phyloP scores from a whole-genome alignment of 208 protist genomes.

The Acanthamoeba castellanii region DNA sequence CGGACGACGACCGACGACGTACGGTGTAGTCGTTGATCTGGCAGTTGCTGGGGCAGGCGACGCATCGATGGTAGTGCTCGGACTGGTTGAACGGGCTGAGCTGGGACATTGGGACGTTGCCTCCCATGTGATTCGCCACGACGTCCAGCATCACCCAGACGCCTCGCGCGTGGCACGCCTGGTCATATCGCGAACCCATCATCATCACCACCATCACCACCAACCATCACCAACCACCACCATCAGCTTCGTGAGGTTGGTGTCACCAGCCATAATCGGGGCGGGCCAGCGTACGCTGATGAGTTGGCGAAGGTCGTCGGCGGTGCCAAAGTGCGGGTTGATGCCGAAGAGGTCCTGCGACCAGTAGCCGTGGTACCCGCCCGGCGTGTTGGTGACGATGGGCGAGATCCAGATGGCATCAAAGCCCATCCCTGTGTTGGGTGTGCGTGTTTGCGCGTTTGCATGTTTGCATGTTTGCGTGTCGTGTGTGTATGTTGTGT shows the following conservation, averaged over 20 bases:
- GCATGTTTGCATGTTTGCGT: no score
- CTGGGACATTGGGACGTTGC: slow-evolving; percentile 38
- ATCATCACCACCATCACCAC: no score
- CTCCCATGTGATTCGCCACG: slow-evolving; percentile 89
- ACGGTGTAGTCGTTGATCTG: slow-evolving; percentile 82
- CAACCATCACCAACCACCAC: no score
- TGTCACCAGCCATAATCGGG: not conserved
- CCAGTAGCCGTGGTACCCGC: slow-evolving; percentile 91
- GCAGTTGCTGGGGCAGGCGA: slow-evolving; percentile 79
- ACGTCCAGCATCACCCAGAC: slow-evolving; percentile 91
- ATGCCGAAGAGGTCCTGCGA: slow-evolving; percentile 82
- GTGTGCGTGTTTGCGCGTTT: no score
- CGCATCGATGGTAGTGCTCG: slow-evolving; percentile 84
- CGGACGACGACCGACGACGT: not conserved
- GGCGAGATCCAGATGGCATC: slow-evolving; percentile 92
- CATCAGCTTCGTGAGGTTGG: no score
- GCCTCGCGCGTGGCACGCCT: slow-evolving; percentile 85
- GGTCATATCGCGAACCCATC: slow-evolving; percentile 6
- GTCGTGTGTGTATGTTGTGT: not conserved
- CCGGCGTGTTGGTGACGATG: slow-evolving; percentile 84
- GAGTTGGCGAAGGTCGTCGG: slow-evolving; percentile 86
- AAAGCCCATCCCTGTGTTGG: slow-evolving; percentile 87
- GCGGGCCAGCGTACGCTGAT: slow-evolving; percentile 20
- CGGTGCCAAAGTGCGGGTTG: slow-evolving; percentile 87
- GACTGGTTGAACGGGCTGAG: slow-evolving; percentile 85